These are phyloP conservation scores for Eucalyptus marginata DNA, from an alignment of 345 rosid genomes.

Conservation along the genomic window DNA sequence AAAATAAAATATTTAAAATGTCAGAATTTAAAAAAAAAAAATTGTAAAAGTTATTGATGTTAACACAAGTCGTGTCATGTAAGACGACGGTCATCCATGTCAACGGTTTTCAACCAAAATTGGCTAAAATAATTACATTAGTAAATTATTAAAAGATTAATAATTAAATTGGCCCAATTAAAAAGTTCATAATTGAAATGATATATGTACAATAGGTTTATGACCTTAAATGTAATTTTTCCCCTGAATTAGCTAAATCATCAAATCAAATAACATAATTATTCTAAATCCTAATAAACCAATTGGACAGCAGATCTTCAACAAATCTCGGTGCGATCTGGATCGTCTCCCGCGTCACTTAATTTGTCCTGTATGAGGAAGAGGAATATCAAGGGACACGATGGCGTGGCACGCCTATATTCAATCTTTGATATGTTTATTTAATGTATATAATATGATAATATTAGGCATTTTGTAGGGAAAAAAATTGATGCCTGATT, in stretches of 20 bases:
- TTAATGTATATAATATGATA: background rate
- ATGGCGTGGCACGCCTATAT: background rate
- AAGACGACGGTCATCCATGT: too few relatives aligned
- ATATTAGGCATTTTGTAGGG: background rate
- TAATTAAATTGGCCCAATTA: background rate
- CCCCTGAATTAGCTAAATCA: background rate
- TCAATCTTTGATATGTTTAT: background rate
- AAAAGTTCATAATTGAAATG: background rate
- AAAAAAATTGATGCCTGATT: background rate
- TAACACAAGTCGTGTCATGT: fast-evolving
- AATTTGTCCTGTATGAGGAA: background rate
- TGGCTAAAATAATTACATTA: background rate
- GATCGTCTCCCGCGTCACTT: background rate
- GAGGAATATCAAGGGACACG: background rate
- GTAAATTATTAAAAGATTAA: background rate
- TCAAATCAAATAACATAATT: background rate
- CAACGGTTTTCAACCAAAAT: fast-evolving
- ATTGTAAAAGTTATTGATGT: too few relatives aligned
- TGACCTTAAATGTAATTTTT: background rate
- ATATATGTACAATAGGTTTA: fast-evolving
- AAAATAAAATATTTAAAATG: background rate
- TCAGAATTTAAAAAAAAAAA: too few relatives aligned
- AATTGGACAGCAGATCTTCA: background rate
- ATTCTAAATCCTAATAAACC: background rate
- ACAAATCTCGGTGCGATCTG: background rate